Evolutionary conservation across 805 yeast genomes (phyloP).

Genomic region (Myxozyma melibiosi): DNA sequence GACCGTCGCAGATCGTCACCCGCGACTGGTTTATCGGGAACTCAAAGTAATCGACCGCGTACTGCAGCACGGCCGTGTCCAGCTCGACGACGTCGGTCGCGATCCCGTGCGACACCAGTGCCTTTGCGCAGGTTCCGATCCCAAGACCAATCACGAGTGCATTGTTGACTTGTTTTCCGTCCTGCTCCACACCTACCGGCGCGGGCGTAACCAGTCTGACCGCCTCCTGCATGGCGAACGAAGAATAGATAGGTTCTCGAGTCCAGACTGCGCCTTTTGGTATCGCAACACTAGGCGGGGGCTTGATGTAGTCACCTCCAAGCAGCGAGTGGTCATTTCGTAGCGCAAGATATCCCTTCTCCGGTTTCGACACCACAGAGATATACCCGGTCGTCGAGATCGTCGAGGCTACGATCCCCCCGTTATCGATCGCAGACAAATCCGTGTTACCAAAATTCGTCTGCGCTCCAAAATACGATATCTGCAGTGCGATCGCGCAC

Average conservation of each 20-base stretch:
- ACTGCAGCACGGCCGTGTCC: slow-evolving; percentile 21
- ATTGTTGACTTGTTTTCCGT: slow-evolving; percentile 1
- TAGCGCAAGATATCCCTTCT: slow-evolving; percentile 1
- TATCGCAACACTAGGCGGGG: slow-evolving; percentile 10
- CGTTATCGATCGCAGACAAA: neutral
- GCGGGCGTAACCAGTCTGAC: slow-evolving; percentile 24
- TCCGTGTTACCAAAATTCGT: neutral
- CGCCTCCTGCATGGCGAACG: slow-evolving; percentile 30
- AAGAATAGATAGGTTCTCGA: slow-evolving; percentile 27
- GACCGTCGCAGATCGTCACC: slow-evolving; percentile 18
- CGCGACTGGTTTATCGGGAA: slow-evolving; percentile 18
- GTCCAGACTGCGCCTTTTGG: slow-evolving; percentile 4
- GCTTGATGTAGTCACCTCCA: slow-evolving; percentile 20
- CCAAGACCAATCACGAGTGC: slow-evolving; percentile 31
- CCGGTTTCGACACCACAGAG: slow-evolving; percentile 18
- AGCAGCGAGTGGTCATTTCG: slow-evolving; percentile 31
- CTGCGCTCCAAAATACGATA: neutral
- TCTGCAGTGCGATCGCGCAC: neutral
- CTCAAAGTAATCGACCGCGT: slow-evolving; percentile 22
- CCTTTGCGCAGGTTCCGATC: slow-evolving; percentile 25
- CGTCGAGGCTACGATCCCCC: slow-evolving; percentile 8
- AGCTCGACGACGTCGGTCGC: slow-evolving; percentile 23
- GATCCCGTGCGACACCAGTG: slow-evolving; percentile 20
- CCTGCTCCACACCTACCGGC: slow-evolving; percentile 4
- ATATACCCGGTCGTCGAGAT: slow-evolving; percentile 24